Evolutionary conservation across 169 alveolate genomes (phyloP).

Genomic region (Eimeria sp.): DNA sequence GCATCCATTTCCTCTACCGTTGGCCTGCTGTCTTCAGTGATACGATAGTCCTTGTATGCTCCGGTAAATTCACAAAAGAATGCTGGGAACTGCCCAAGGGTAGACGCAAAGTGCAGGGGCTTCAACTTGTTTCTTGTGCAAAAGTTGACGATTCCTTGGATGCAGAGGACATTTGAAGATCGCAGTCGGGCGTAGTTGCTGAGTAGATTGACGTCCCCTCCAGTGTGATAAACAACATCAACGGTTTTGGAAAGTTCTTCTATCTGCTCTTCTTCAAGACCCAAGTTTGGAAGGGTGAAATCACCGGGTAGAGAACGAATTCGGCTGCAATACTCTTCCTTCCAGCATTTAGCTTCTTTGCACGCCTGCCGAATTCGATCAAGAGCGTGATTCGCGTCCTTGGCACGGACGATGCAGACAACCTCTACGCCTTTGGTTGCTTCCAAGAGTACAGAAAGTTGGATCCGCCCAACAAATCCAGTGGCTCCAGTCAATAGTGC

Average conservation of each 20-base stretch:
- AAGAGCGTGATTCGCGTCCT: slow-evolving; percentile 81
- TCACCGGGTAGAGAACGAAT: slow-evolving; percentile 85
- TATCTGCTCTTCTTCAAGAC: slow-evolving; percentile 84
- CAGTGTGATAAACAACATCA: slow-evolving; percentile 88
- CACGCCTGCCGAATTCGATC: slow-evolving; percentile 85
- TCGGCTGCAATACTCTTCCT: slow-evolving; percentile 81
- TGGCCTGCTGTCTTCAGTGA: slow-evolving; percentile 85
- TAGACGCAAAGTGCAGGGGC: slow-evolving; percentile 86
- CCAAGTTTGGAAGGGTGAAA: slow-evolving; percentile 84
- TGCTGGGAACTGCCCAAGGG: slow-evolving; percentile 89
- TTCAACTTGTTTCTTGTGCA: slow-evolving; percentile 84
- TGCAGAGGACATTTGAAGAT: slow-evolving; percentile 85
- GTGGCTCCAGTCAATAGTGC: slow-evolving; percentile 88
- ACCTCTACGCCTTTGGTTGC: slow-evolving; percentile 73
- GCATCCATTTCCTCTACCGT: slow-evolving; percentile 85
- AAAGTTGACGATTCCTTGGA: slow-evolving; percentile 81
- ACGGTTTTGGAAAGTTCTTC: slow-evolving; percentile 82
- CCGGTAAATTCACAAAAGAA: slow-evolving; percentile 86
- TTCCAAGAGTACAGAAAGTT: slow-evolving; percentile 83
- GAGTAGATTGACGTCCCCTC: slow-evolving; percentile 88
- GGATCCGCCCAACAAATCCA: slow-evolving; percentile 88
- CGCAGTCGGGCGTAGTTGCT: slow-evolving; percentile 87
- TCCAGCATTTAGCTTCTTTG: slow-evolving; percentile 88
- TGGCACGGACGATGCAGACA: slow-evolving; percentile 87
- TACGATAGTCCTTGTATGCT: slow-evolving; percentile 77